Conservation (phyloP, 768 basidiomycete species). For the Podaxis sp. region DNA sequence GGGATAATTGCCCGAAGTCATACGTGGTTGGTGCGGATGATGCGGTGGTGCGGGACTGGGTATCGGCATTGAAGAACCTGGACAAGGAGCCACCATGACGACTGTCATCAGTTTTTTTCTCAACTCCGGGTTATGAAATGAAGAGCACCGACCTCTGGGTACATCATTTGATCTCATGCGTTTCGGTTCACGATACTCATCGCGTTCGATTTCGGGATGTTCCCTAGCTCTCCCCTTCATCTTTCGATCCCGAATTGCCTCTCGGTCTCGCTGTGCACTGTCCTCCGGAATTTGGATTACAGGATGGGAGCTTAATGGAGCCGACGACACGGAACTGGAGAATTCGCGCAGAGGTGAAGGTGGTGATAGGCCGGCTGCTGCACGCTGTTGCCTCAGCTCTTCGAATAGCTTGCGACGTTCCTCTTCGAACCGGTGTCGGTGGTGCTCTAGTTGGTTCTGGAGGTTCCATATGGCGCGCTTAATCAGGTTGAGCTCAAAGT, state of each 20-base stretch:
- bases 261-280: not conserved
- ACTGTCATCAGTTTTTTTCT: not conserved
- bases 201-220: conserved; percentile 45
- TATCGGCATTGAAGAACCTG: not conserved
- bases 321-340: not conserved
- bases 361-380: not conserved
- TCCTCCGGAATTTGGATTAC: not conserved
- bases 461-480: conserved; percentile 3
- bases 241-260: conserved; percentile 21
- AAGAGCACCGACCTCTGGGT: not conserved
- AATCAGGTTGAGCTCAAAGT: not conserved
- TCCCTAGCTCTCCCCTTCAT: conserved; percentile 32
- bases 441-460: conserved; percentile 1
- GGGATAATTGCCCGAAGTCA: not conserved
- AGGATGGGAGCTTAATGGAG: not conserved
- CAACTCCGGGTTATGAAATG: not conserved
- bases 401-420: conserved; percentile 5
- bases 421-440: conserved; percentile 4
- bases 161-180: conserved; percentile 1
- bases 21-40: not conserved
- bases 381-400: conserved; percentile 8
- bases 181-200: conserved; percentile 45
- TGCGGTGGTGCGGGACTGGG: not conserved
- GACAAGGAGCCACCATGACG: not conserved
- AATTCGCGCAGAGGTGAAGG: conserved; percentile 5